Base-by-base conservation (phyloP, 2,329 filamentous ascomycete genomes). In the Penicillium verrucosum region DNA sequence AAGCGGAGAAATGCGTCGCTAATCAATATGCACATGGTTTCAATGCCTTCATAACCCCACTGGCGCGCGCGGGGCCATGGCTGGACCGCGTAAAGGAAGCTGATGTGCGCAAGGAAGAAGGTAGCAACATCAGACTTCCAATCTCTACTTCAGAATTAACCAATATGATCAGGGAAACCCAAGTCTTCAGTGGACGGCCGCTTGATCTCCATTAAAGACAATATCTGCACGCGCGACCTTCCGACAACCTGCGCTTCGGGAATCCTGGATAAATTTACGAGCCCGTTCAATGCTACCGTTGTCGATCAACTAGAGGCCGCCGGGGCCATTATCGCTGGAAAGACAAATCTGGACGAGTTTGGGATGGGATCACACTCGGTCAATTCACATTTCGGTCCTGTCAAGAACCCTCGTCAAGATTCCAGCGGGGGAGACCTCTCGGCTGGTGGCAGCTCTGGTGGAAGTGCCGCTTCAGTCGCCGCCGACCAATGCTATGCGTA, bases 281-380 rank as follows among this genome's bases (percentile, higher is more conserved):
- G 89, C 59, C 90, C 92, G 4, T 93, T 89, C 73, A 85, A 92
- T 70, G 91, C 93, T 18, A 93, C 90, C 9, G 86, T 97, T 18
- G 85, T 95, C 34, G 77, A 81, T 50, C 83, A 87, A 65, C 80
- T 97, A 34, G 82, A 83, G 54, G 70, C 78, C 29, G 80, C 82
- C 5, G 89, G 88, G 41, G 86, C 85, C 6, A 72, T 82, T 6
- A 72, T 93, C 2, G 80, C 86, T 1, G 89, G 88, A 7, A 96
- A 96, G 74, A 92, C 91, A 2, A 96, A 96, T 71, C 86, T 97
- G 80, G 94, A 97, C 75, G 94, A 96, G 71, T 96, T 96, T 71
- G 92, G 92, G 29, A 96, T 96, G 92, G 92, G 92, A 2, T 95
- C 91, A 9, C 88, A 96, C 70, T 89, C 87, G 1, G 82, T 80